These are phyloP conservation scores for Mortierella polycephala DNA, from an alignment of 371 early-diverging fungal genomes.

Conservation along the genomic window DNA sequence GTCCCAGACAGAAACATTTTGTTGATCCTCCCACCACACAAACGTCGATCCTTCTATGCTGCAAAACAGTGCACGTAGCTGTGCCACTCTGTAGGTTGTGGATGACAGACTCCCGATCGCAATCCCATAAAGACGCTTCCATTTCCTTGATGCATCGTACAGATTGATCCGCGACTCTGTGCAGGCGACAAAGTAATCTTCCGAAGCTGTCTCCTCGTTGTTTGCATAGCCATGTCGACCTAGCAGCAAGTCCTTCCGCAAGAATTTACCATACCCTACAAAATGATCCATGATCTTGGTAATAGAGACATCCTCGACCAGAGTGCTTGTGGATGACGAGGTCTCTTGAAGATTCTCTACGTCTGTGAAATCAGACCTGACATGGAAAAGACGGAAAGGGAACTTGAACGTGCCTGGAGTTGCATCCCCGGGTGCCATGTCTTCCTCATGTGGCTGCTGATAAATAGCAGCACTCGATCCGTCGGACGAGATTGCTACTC, in stretches of 20 bases:
- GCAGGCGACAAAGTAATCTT: slow-evolving; percentile 23
- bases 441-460: slow-evolving; percentile 17
- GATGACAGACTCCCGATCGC: slow-evolving; percentile 15
- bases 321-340: not conserved
- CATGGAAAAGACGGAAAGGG: slow-evolving; percentile 12
- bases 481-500: slow-evolving; percentile 18
- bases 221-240: not conserved
- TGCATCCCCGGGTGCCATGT: slow-evolving; percentile 1
- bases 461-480: slow-evolving; percentile 9
- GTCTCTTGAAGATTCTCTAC: not conserved
- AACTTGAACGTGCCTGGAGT: not conserved
- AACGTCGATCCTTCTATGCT: slow-evolving; percentile 19
- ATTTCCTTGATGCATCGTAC: slow-evolving; percentile 8
- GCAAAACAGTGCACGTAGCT: slow-evolving; percentile 14
- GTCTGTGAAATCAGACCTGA: slow-evolving; percentile 1
- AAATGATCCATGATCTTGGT: slow-evolving; percentile 3
- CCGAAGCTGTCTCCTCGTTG: not conserved
- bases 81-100: slow-evolving; percentile 8
- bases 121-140: slow-evolving; percentile 24
- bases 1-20: slow-evolving; percentile 27
- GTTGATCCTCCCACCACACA: slow-evolving; percentile 23
- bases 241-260: not conserved
- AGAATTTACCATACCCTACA: slow-evolving; percentile 20
- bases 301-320: slow-evolving; percentile 2
- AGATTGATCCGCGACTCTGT: slow-evolving; percentile 11